These are phyloP conservation scores for Glycine latifolia DNA, from an alignment of 306 rosid species.

Conservation along the genomic window DNA sequence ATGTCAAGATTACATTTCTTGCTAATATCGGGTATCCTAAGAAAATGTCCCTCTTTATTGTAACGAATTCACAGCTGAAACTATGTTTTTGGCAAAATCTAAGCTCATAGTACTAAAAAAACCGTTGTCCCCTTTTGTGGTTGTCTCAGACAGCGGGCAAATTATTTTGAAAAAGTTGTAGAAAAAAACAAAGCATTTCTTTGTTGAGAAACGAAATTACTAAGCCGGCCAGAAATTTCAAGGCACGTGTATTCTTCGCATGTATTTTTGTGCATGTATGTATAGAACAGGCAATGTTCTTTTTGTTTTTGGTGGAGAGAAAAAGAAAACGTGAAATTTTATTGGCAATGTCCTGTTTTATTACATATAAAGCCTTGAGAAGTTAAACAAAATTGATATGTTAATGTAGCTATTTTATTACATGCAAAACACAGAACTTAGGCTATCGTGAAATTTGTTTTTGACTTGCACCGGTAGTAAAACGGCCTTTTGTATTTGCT, in stretches of 20 bases:
- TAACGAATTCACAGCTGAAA: background rate
- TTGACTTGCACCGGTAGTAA: background rate
- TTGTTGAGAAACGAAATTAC: slow-evolving; percentile 40
- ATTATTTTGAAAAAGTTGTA: background rate
- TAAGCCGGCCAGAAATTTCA: slow-evolving; percentile 26
- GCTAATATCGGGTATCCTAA: slow-evolving; percentile 43
- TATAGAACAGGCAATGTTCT: too few relatives aligned
- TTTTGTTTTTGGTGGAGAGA: too few relatives aligned
- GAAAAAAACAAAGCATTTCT: slow-evolving; percentile 39
- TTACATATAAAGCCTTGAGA: too few relatives aligned
- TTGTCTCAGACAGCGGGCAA: slow-evolving; percentile 29
- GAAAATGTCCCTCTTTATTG: slow-evolving; percentile 22
- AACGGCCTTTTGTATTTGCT: background rate
- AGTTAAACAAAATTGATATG: background rate
- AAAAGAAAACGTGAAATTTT: too few relatives aligned
- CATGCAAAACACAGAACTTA: background rate
- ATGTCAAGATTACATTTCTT: slow-evolving; percentile 34
- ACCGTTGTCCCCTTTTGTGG: background rate
- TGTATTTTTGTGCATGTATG: too few relatives aligned
- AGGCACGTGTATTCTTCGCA: background rate
- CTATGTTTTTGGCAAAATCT: slow-evolving; percentile 38
- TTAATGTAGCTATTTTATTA: background rate
- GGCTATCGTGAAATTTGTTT: too few relatives aligned
- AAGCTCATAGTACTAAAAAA: slow-evolving; percentile 10
- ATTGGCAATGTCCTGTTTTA: too few relatives aligned